These are phyloP conservation scores for Saprolegnia diclina DNA, from an alignment of 352 stramenopile genomes.

Conservation along the genomic window DNA sequence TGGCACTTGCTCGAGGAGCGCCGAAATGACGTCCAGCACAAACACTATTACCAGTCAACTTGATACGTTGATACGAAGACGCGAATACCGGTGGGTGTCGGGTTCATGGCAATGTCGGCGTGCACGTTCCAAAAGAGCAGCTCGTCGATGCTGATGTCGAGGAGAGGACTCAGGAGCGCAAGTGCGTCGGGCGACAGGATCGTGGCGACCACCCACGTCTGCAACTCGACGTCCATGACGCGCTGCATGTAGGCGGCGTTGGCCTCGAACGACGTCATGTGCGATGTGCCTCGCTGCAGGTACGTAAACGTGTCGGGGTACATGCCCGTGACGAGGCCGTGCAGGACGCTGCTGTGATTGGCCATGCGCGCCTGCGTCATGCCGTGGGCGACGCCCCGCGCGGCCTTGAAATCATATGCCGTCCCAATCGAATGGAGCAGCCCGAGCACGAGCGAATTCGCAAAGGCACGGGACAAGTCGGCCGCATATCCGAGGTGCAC, in stretches of 20 bases:
- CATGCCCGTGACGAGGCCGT: not conserved
- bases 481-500: not conserved
- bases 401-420: not conserved
- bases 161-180: not conserved
- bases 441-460: not conserved
- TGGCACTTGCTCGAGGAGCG: not conserved
- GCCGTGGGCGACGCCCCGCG: not conserved
- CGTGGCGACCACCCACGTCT: not conserved
- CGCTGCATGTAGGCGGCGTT: slow-evolving; percentile 3
- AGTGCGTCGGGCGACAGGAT: not conserved
- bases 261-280: not conserved
- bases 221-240: slow-evolving; percentile 5
- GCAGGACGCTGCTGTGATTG: not conserved
- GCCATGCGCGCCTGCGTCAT: slow-evolving; percentile 13
- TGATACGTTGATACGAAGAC: not conserved
- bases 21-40: not conserved
- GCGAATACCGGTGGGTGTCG: not conserved
- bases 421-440: not conserved
- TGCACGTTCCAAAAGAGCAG: slow-evolving; percentile 6
- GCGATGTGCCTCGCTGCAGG: not conserved
- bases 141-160: slow-evolving; percentile 13
- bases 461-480: not conserved
- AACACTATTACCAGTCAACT: not conserved
- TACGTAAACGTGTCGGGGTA: slow-evolving; percentile 1
- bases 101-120: slow-evolving; percentile 3